Evolutionary conservation across 192 early-diverging fungal genomes (phyloP).

Genomic region (Coemansia sp.): DNA sequence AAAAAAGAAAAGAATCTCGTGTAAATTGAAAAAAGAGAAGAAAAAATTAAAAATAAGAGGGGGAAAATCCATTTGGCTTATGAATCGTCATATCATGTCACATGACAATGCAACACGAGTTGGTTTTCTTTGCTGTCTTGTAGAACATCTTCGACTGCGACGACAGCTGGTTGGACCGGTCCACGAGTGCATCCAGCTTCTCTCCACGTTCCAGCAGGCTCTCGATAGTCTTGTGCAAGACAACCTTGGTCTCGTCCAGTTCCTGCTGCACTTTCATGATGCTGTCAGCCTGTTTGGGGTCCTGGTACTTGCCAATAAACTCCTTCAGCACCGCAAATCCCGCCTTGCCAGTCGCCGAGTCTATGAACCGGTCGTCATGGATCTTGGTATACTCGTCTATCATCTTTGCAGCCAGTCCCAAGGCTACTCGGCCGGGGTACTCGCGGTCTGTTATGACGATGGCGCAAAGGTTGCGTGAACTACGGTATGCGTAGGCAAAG

Average conservation of each 20-base stretch:
- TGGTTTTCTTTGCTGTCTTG: conserved; percentile 90
- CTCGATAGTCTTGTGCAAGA: conserved; percentile 95
- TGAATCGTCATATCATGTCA: conserved; percentile 6
- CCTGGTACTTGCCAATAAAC: conserved; percentile 82
- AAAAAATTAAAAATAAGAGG: background rate
- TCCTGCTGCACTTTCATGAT: conserved; percentile 94
- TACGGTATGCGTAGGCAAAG: conserved; percentile 78
- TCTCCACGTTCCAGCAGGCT: conserved; percentile 84
- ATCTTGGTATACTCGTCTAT: conserved; percentile 81
- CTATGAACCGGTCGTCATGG: conserved; percentile 48
- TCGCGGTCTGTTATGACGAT: conserved; percentile 83
- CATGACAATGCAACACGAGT: conserved; percentile 53
- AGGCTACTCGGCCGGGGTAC: conserved; percentile 88
- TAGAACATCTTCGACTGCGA: conserved; percentile 94
- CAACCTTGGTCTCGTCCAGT: conserved; percentile 94
- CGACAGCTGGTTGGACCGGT: conserved; percentile 79
- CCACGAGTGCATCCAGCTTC: conserved; percentile 86
- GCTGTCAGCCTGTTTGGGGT: conserved; percentile 88
- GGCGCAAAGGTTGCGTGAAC: conserved; percentile 68
- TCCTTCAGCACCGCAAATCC: conserved; percentile 71
- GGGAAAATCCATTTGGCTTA: background rate
- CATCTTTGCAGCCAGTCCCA: conserved; percentile 80
- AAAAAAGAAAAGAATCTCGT: background rate
- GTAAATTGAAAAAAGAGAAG: conserved; percentile 7
- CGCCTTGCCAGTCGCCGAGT: conserved; percentile 41